Evolutionary conservation across 2,329 filamentous ascomycete species (phyloP).

Genomic region (Cytospora chrysosperma): DNA sequence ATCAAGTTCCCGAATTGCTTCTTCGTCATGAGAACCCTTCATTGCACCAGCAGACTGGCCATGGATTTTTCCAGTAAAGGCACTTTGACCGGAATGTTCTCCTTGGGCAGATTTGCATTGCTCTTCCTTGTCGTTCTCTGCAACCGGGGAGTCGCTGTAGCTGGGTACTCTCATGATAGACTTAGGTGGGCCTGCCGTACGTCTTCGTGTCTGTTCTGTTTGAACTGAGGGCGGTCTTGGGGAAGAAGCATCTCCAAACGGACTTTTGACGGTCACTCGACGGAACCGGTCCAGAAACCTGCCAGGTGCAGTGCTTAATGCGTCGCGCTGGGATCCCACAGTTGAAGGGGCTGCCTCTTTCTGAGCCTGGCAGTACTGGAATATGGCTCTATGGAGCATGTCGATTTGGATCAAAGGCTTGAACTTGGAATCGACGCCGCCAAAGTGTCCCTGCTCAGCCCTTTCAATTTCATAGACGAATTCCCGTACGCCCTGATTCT

Average conservation of each 20-base stretch:
- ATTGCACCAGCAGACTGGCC: not conserved
- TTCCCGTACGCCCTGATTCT: not conserved
- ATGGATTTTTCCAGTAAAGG: not conserved
- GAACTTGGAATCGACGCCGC: constrained; percentile 7
- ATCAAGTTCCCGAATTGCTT: not conserved
- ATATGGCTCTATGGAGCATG: constrained; percentile 13
- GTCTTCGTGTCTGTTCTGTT: constrained; percentile 16
- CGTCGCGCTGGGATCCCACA: not conserved
- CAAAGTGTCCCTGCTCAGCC: not conserved
- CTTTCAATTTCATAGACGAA: constrained; percentile 3
- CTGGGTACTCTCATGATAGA: constrained; percentile 21
- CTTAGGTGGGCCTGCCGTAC: constrained; percentile 8
- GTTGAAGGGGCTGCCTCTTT: not conserved
- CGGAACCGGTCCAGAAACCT: constrained; percentile 4
- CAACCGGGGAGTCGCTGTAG: not conserved
- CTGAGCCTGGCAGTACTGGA: constrained; percentile 9
- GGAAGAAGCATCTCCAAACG: constrained; percentile 1
- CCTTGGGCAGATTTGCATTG: not conserved
- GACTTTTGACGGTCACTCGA: constrained; percentile 21
- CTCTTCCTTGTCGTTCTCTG: not conserved
- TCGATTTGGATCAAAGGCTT: constrained; percentile 19
- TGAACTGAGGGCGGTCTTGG: constrained; percentile 17
- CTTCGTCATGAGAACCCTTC: not conserved
- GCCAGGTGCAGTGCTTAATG: not conserved
- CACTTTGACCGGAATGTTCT: not conserved